A percentile compares a stretch with the other conserved stretches of the same genome.
Conservation (phyloP, 176 grass and related monocot species). For the Dendrocalamus sinicus region DNA sequence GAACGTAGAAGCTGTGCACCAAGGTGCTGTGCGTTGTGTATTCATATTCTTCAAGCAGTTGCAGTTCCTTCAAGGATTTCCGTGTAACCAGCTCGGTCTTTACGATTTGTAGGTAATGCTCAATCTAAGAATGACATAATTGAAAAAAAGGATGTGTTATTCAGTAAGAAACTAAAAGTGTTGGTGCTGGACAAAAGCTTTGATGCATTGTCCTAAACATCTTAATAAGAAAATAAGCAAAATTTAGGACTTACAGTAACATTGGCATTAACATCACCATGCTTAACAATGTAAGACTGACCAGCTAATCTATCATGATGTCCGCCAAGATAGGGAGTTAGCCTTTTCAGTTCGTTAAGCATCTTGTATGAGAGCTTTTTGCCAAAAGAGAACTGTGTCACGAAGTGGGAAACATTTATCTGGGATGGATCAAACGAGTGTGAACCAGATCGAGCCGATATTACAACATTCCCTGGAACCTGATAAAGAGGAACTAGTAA, state of each 20-base stretch:
- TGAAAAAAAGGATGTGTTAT: conserved; percentile 36
- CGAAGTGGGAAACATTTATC: conserved; percentile 95
- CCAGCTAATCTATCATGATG: conserved; percentile 85
- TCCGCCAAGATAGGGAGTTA: conserved; percentile 72
- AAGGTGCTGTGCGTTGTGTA: conserved; percentile 98
- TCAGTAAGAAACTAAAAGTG: conserved; percentile 26
- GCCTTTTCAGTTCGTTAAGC: conserved; percentile 76
- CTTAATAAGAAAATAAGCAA: background rate
- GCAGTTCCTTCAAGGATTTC: conserved; percentile 63
- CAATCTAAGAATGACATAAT: conserved; percentile 73
- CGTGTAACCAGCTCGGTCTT: conserved; percentile 77
- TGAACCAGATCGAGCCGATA: conserved; percentile 85
- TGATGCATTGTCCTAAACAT: conserved; percentile 7
- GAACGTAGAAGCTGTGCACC: conserved; percentile 86
- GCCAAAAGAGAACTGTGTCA: conserved; percentile 92
- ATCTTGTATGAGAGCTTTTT: conserved; percentile 66
- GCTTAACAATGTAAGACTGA: conserved; percentile 68
- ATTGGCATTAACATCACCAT: conserved; percentile 72
- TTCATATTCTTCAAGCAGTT: conserved; percentile 96
- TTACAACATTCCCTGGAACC: conserved; percentile 94
- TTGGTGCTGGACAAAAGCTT: background rate
- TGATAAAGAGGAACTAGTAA: conserved; percentile 48
- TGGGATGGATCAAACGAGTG: conserved; percentile 98
- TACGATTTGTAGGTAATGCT: conserved; percentile 98
- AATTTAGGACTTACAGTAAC: conserved; percentile 74